These are phyloP conservation scores for Aspergillus biplanus DNA, from an alignment of 495 filamentous ascomycete species.

Conservation along the genomic window DNA sequence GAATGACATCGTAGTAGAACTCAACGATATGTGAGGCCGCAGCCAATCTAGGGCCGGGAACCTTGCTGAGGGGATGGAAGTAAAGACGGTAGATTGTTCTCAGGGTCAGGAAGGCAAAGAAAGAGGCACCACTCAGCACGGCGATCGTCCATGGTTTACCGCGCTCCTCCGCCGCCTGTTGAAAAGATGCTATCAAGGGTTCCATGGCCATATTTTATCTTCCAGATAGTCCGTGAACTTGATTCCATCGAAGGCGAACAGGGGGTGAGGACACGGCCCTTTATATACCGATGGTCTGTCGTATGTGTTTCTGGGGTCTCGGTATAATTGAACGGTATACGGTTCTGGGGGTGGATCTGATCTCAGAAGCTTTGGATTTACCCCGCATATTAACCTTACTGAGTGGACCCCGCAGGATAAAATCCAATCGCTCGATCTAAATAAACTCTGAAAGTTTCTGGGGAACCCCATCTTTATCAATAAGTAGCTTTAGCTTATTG, in stretches of 20 bases:
- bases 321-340: background rate
- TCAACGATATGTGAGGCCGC: constrained; percentile 11
- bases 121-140: constrained; percentile 2
- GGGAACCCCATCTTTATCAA: background rate
- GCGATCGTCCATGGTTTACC: background rate
- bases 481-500: background rate
- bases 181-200: constrained; percentile 1
- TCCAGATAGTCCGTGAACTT: background rate
- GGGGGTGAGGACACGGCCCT: background rate
- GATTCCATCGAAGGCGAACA: background rate
- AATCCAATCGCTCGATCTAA: background rate
- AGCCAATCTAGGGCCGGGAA: constrained; percentile 3
- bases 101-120: background rate
- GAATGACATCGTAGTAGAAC: constrained; percentile 12
- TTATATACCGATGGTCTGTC: background rate
- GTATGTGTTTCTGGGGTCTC: background rate
- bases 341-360: background rate
- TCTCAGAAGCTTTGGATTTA: background rate
- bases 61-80: constrained; percentile 8
- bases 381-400: background rate
- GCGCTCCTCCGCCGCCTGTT: background rate
- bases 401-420: background rate
- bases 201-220: constrained; percentile 1
- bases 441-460: background rate
- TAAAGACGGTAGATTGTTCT: constrained; percentile 15